Evolutionary conservation across 306 rosid genomes (phyloP).

Genomic region (Spatholobus suberectus): DNA sequence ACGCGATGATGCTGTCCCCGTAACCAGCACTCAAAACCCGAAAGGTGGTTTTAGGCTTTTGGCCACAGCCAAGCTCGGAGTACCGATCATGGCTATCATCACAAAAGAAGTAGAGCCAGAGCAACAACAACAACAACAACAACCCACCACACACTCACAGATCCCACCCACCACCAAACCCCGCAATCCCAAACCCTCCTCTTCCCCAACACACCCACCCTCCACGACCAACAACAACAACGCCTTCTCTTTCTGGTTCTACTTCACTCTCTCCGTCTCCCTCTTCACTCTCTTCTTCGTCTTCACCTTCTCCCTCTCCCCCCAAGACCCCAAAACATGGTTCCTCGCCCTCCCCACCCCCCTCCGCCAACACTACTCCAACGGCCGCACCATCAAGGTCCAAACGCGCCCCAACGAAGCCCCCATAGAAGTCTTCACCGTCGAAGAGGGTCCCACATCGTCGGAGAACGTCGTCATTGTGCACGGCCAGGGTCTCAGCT

Average conservation of each 20-base stretch:
- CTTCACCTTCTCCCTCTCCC: constrained; percentile 57
- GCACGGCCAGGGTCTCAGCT: constrained; percentile 77
- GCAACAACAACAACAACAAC: constrained; percentile 34
- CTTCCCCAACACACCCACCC: no score
- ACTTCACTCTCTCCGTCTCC: constrained; percentile 72
- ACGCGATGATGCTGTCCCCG: background rate
- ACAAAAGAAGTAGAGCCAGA: constrained; percentile 55
- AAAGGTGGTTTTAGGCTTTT: background rate
- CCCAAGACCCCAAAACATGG: constrained; percentile 75
- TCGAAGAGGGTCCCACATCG: constrained; percentile 51
- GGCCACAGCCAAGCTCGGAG: background rate
- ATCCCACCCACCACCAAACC: constrained; percentile 48
- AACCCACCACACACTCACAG: constrained; percentile 23
- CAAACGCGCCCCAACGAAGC: constrained; percentile 56
- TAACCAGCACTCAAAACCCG: background rate
- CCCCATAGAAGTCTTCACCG: constrained; percentile 68
- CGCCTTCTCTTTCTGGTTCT: constrained; percentile 86
- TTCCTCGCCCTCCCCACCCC: constrained; percentile 69
- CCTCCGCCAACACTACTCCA: constrained; percentile 80
- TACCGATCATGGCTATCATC: constrained; percentile 72
- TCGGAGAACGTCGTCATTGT: constrained; percentile 69
- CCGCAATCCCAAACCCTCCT: no score
- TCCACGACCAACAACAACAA: background rate
- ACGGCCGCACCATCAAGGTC: constrained; percentile 84
- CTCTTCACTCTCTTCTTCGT: constrained; percentile 57